A percentile compares a stretch with the other conserved stretches of the same genome.
Evolutionary conservation across 148 eudicot species (phyloP).

Genomic region (Amaranthus hypochondriacus): DNA sequence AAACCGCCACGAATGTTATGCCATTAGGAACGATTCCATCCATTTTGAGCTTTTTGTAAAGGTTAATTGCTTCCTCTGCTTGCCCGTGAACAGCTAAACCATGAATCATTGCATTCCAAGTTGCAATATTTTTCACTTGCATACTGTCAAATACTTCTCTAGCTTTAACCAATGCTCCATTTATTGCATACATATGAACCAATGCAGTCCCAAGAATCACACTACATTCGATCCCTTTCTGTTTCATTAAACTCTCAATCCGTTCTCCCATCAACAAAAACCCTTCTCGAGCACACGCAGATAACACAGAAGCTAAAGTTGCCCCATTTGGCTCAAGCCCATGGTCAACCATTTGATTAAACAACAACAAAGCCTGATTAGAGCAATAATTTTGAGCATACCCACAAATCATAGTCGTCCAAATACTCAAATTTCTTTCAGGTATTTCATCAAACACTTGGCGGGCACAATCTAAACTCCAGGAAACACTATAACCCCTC

Average conservation of each 20-base stretch:
- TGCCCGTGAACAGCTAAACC: slow-evolving; percentile 82
- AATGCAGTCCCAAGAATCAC: slow-evolving; percentile 82
- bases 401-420: slow-evolving; percentile 81
- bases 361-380: slow-evolving; percentile 48
- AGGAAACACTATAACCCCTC: slow-evolving; percentile 39
- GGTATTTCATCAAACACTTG: slow-evolving; percentile 54
- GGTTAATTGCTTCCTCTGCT: slow-evolving; percentile 50
- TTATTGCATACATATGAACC: slow-evolving; percentile 76
- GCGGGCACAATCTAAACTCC: slow-evolving; percentile 36
- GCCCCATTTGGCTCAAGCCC: slow-evolving; percentile 67
- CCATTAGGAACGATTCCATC: slow-evolving; percentile 42
- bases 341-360: slow-evolving; percentile 45
- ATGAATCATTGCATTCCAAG: slow-evolving; percentile 85
- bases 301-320: slow-evolving; percentile 60
- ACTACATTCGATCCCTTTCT: slow-evolving; percentile 36
- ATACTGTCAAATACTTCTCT: slow-evolving; percentile 45
- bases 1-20: slow-evolving; percentile 62
- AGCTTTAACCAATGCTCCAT: slow-evolving; percentile 62
- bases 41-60: slow-evolving; percentile 40
- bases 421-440: slow-evolving; percentile 60
- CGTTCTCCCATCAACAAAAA: slow-evolving; percentile 59
- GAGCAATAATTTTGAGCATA: slow-evolving; percentile 52
- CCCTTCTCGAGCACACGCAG: slow-evolving; percentile 73
- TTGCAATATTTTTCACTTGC: slow-evolving; percentile 57
- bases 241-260: slow-evolving; percentile 44